These are phyloP conservation scores for Cantharellus anzutake DNA, from an alignment of 768 basidiomycete genomes.

Conservation along the genomic window DNA sequence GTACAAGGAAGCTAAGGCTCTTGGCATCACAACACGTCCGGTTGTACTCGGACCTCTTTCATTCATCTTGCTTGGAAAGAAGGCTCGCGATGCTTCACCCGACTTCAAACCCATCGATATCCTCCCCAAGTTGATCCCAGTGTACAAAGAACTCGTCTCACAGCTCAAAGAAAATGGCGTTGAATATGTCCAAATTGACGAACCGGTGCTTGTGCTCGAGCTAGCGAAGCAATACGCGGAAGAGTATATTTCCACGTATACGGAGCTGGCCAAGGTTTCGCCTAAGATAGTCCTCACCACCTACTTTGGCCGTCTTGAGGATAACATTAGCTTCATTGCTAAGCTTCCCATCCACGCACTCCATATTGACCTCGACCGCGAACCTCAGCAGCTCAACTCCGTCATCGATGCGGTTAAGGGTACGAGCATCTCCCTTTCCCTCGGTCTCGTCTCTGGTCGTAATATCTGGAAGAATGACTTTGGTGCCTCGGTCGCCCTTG, in stretches of 20 bases:
- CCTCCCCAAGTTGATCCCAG: conserved; percentile 70
- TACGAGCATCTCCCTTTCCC: conserved; percentile 65
- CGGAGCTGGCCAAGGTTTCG: conserved; percentile 58
- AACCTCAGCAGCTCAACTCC: conserved; percentile 69
- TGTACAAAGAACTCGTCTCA: conserved; percentile 78
- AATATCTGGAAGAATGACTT: conserved; percentile 99
- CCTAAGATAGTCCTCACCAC: conserved; percentile 91
- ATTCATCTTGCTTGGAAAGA: conserved; percentile 87
- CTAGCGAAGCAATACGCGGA: conserved; percentile 53
- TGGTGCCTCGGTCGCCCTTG: conserved; percentile 56
- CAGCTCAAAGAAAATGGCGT: conserved; percentile 89
- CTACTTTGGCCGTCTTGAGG: conserved; percentile 92
- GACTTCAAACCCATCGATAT: conserved; percentile 85
- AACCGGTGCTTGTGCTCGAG: conserved; percentile 92
- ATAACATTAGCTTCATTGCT: conserved; percentile 70
- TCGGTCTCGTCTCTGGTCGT: conserved; percentile 92
- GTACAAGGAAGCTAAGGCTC: conserved; percentile 83
- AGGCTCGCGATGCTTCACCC: conserved; percentile 59
- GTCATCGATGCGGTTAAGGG: conserved; percentile 69
- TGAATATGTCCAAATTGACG: conserved; percentile 90
- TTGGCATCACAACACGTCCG: conserved; percentile 80
- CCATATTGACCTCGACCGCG: conserved; percentile 93
- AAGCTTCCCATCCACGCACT: conserved; percentile 87
- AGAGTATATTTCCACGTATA: conserved; percentile 64
- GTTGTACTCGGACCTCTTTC: conserved; percentile 92